Base-by-base conservation (phyloP, 495 filamentous ascomycete genomes). In the Pseudevernia furfuracea region DNA sequence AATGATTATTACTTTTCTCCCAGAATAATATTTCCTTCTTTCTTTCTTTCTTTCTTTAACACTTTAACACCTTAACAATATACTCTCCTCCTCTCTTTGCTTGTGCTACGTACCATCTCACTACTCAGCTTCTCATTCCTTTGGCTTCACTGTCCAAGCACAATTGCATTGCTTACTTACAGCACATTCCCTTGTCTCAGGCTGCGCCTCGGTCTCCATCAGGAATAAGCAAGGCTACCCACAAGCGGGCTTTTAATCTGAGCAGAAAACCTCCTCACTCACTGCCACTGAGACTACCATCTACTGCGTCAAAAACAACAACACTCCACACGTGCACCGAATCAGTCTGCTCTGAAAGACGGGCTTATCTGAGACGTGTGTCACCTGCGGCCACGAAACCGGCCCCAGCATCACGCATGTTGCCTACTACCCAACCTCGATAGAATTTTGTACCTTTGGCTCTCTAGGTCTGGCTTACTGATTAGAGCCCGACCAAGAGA, bases 391-490 rank as follows among this genome's bases (percentile, higher is more conserved):
- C 37, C 49, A 48, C 61, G 17, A 63, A 43, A 30, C 4, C 17
- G 28, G 12, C 9, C 8, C 17, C 8, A 6, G 37, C 8, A n/a
- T 15, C 19, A 63, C 61, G 32, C 30, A 55, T 63, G 61, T 32
- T 58, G 39, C 38, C 34, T 28, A 57, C 23, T 1, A 12, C 17
- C 28, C n/a, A 23, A 48, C 5, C 10, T 17, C 39, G 41, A 25
- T 28, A 48, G 30, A 4, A 34, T 9, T 48, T 17, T 41, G 43
- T 2, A 21, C 8, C 30, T 58, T 34, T 67, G 68, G 62, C 68
- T 66, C 68, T 69, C 68, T 61, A 38, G 65, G 41, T 59, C 61
- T 46, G 65, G 65, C 65, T 69, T 59, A 32, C 58, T 69, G 57
- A 30, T 59, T 19, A 58, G 65, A 67, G 68, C 44, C 58, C 30